Conservation (phyloP, 495 filamentous ascomycete genomes). For the Pyrenopolyporus hunteri region DNA sequence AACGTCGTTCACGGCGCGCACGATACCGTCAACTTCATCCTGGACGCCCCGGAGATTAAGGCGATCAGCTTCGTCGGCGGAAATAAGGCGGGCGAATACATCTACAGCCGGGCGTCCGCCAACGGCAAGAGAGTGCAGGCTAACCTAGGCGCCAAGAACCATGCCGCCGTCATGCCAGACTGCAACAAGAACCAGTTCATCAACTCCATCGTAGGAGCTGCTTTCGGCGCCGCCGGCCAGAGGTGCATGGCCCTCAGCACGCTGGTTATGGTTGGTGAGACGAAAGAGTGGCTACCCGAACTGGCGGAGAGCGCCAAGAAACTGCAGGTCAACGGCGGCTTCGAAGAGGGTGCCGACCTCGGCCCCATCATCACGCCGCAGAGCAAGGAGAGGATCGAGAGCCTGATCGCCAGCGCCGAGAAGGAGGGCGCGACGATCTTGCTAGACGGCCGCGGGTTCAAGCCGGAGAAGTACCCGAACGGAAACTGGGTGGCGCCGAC, state of each 20-base stretch:
- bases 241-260: constrained; percentile 98
- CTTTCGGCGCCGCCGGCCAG: constrained; percentile 96
- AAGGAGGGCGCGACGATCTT: constrained; percentile 93
- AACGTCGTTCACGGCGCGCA: constrained; percentile 94
- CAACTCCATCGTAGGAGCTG: constrained; percentile 92
- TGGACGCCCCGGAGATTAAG: constrained; percentile 96
- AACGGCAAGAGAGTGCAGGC: constrained; percentile 95
- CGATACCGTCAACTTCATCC: constrained; percentile 93
- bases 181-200: constrained; percentile 97
- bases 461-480: constrained; percentile 90
- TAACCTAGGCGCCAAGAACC: constrained; percentile 98
- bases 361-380: constrained; percentile 97
- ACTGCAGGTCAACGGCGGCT: constrained; percentile 91
- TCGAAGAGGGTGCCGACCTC: constrained; percentile 91
- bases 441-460: constrained; percentile 89
- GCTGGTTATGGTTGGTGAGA: constrained; percentile 91
- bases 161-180: constrained; percentile 93
- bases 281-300: constrained; percentile 89
- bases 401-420: constrained; percentile 85
- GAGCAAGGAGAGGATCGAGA: constrained; percentile 88
- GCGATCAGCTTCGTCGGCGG: constrained; percentile 97
- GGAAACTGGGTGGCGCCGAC: constrained; percentile 97
- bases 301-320: constrained; percentile 88
- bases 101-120: constrained; percentile 86
- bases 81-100: constrained; percentile 97